Base-by-base conservation (phyloP, 257 asterid genomes). In the Ajuga chamaepitys region DNA sequence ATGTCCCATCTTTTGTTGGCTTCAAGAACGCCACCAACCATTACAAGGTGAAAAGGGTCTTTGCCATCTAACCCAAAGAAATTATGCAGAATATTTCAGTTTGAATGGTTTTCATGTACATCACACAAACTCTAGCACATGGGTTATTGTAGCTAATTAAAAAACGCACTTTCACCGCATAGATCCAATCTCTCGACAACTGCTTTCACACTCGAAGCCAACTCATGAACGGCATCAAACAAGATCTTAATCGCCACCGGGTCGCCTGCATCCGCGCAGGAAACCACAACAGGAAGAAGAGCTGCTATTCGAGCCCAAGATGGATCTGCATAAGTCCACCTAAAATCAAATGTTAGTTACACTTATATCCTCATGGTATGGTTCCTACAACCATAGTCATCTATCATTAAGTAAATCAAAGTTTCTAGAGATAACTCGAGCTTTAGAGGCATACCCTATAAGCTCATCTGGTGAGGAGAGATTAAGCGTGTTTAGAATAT, bases 381-480 rank as follows among this genome's bases (percentile, higher is more conserved):
- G 30, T 40, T 64, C 17, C 42, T 38, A 54, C 34, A 30, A 17
- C 28, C 40, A 42, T 18, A 46, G 45, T 42, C 64, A 41, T 67
- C 46, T 41, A 44, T 34, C 25, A 20, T 50, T 30, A 65, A 30
- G 4, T 26, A 21, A 18, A 11, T 17, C n/a, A 64, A n/a, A 66
- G 66, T 17, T 22, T 8, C 7, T 10, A 32, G 41, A 48, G 26
- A 50, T 47, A 40, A 66, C 54, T 30, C 38, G 58, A 22, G 71
- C 62, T 44, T 16, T 24, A 64, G 72, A 37, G 48, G 68, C 72
- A 57, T 85, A 86, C 95, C 93, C 95, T 45, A 89, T 86, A 57
- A 89, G 93, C 75, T 89, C 93, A 63, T 89, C 95, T 17, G 97
- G 91, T 10, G 94, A 86, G 61, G 91, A 85, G 66, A 86, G 91